A percentile compares a stretch with the other conserved stretches of the same genome.
Evolutionary conservation across 1,284 basidiomycete genomes (phyloP).

Genomic region (Ceratobasidium sp.): DNA sequence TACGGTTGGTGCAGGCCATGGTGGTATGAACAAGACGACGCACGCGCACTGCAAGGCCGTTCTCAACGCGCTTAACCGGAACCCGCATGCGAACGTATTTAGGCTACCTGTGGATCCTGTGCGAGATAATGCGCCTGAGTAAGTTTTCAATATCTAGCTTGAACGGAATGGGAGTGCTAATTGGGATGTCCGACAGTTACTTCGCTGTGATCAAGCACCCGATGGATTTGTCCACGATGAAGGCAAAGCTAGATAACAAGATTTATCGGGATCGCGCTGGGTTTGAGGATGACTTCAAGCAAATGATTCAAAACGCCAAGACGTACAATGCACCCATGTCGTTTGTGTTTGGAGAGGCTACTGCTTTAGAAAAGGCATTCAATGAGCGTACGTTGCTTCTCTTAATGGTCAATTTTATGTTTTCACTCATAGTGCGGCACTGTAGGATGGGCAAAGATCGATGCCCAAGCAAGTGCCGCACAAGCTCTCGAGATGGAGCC

Average conservation of each 20-base stretch:
- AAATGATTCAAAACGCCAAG: slow-evolving; percentile 91
- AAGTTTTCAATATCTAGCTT: slow-evolving; percentile 50
- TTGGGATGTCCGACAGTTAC: slow-evolving; percentile 66
- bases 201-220: slow-evolving; percentile 91
- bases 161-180: slow-evolving; percentile 12
- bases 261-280: slow-evolving; percentile 82
- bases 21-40: slow-evolving; percentile 43
- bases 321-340: slow-evolving; percentile 83
- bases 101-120: slow-evolving; percentile 91
- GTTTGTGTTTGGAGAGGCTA: slow-evolving; percentile 80
- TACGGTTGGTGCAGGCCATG: slow-evolving; percentile 21
- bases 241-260: slow-evolving; percentile 86
- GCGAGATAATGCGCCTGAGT: slow-evolving; percentile 86
- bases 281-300: slow-evolving; percentile 87
- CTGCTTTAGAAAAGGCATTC: slow-evolving; percentile 83
- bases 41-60: slow-evolving; percentile 63
- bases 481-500: slow-evolving; percentile 58
- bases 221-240: slow-evolving; percentile 94
- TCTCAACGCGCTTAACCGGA: slow-evolving; percentile 65
- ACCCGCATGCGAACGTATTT: slow-evolving; percentile 83
- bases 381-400: slow-evolving; percentile 75
- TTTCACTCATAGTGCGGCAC: not conserved
- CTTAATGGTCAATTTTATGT: not conserved
- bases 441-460: slow-evolving; percentile 33
- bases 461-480: slow-evolving; percentile 26